phyloP scores from a whole-genome alignment of 495 filamentous ascomycete species.

The Penicillium bialowiezense region DNA sequence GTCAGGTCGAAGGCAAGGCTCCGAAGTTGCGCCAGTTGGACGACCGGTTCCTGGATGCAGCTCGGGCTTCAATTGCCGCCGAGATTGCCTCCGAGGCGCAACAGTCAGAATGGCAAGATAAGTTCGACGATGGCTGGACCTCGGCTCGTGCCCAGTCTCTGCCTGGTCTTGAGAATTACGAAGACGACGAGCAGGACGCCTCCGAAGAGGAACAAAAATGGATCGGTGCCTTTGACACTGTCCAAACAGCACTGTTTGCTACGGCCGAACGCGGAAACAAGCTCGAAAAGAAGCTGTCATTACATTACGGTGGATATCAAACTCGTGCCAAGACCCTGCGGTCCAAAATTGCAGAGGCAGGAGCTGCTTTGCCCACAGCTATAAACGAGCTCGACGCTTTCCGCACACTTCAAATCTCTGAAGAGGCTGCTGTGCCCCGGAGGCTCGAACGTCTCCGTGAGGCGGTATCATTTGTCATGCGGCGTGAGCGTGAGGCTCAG shows the following conservation, averaged over 20 bases:
- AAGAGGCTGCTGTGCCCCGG: constrained; percentile 68
- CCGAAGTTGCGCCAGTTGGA: constrained; percentile 63
- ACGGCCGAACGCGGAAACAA: constrained; percentile 79
- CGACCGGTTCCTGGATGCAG: constrained; percentile 68
- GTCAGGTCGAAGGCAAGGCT: constrained; percentile 59
- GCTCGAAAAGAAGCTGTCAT: constrained; percentile 86
- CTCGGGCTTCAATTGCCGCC: constrained; percentile 70
- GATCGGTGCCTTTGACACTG: constrained; percentile 46
- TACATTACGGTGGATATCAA: constrained; percentile 88
- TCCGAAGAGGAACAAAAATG: constrained; percentile 48
- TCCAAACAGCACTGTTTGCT: constrained; percentile 66
- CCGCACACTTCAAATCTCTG: constrained; percentile 69
- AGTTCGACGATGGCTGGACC: constrained; percentile 67
- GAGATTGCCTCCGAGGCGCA: constrained; percentile 56
- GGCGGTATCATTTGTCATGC: constrained; percentile 80
- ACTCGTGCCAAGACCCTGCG: constrained; percentile 78
- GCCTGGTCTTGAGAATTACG: constrained; percentile 75
- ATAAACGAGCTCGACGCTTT: constrained; percentile 71
- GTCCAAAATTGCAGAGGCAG: constrained; percentile 76
- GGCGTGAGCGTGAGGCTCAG: constrained; percentile 85
- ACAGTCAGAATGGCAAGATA: constrained; percentile 51
- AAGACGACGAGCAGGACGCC: constrained; percentile 53
- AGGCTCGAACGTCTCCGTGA: constrained; percentile 73
- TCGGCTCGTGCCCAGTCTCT: constrained; percentile 58
- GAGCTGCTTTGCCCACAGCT: constrained; percentile 71